phyloP scores from a whole-genome alignment of 2,329 filamentous ascomycete genomes.

The Fusarium anthophilum region DNA sequence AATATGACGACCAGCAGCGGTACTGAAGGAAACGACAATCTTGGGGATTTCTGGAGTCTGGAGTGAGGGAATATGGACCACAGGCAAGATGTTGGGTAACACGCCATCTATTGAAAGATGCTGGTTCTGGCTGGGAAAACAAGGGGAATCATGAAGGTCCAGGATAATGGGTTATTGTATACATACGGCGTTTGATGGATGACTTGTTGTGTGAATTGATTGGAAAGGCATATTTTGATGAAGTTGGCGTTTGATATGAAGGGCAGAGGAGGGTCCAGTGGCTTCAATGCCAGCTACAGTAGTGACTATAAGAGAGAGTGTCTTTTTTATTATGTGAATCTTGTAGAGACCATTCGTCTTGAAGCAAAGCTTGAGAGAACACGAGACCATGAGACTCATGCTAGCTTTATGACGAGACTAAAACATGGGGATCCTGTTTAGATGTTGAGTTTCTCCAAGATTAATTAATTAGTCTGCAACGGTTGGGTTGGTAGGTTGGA shows the following conservation, averaged over 20 bases:
- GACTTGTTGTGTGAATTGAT: not conserved
- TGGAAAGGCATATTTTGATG: not conserved
- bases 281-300: not conserved
- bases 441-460: not conserved
- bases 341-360: not conserved
- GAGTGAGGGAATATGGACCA: not conserved
- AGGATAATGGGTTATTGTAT: slow-evolving; percentile 22
- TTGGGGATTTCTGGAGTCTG: slow-evolving; percentile 19
- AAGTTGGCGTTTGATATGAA: not conserved
- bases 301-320: not conserved
- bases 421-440: not conserved
- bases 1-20: not conserved
- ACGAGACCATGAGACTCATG: not conserved
- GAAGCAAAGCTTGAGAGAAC: not conserved
- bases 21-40: not conserved
- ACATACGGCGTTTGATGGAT: slow-evolving; percentile 23
- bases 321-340: not conserved
- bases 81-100: not conserved
- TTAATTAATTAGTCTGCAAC: not conserved
- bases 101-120: not conserved
- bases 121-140: not conserved
- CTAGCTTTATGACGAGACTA: not conserved
- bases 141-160: slow-evolving; percentile 3
- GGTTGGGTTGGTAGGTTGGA: not conserved
- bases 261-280: not conserved